Conservation (phyloP, 2,329 filamentous ascomycete genomes). For the Xylaria sp. region DNA sequence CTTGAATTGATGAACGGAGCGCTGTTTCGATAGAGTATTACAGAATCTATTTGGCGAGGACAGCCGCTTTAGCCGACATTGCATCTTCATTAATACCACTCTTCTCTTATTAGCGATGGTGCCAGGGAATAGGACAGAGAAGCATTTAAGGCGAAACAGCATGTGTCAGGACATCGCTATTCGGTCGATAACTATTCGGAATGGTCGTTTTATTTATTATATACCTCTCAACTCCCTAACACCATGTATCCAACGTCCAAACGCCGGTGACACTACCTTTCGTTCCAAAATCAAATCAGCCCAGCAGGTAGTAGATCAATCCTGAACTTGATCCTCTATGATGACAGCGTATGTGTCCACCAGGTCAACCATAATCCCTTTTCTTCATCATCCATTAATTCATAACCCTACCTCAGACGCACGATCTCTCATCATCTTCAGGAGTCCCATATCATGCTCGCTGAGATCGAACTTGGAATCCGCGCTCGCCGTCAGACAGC, state of each 20-base stretch:
- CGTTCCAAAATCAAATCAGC: background rate
- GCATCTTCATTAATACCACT: no score
- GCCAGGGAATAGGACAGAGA: background rate
- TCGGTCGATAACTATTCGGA: background rate
- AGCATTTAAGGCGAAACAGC: background rate
- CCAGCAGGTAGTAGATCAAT: background rate
- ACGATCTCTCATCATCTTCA: conserved; percentile 47
- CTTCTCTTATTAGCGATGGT: background rate
- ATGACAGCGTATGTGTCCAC: background rate
- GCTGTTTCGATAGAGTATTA: no score
- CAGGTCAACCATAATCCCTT: background rate
- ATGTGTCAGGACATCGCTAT: background rate
- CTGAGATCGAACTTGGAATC: conserved; percentile 41
- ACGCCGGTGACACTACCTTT: background rate
- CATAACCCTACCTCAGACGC: conserved; percentile 34
- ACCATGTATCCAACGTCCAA: background rate
- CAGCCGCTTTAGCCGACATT: no score
- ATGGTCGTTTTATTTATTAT: background rate
- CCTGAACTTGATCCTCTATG: background rate
- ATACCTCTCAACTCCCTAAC: background rate
- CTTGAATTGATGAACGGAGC: no score
- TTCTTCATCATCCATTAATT: background rate
- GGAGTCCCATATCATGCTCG: conserved; percentile 40
- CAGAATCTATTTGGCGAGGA: no score
- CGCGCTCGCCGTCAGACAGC: conserved; percentile 48